phyloP scores from a whole-genome alignment of 805 yeast species.

The Hanseniaspora mollemarum region DNA sequence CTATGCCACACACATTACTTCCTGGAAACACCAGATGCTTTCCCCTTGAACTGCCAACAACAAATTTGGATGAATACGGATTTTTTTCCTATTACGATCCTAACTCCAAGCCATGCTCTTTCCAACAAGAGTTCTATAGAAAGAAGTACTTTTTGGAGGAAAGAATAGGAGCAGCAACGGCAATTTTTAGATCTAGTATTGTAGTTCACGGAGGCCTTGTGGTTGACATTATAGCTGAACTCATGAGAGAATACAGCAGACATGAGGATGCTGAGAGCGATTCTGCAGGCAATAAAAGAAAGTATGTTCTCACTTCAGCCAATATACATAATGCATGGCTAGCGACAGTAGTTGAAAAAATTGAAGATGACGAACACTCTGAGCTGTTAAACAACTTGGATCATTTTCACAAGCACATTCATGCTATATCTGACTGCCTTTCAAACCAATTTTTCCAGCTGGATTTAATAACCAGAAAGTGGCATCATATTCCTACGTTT shows the following conservation, averaged over 20 bases:
- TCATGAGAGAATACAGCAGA: conserved; percentile 22
- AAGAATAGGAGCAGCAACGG: conserved; percentile 58
- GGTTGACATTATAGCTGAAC: conserved; percentile 34
- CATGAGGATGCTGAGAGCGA: conserved; percentile 2
- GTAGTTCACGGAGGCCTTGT: conserved; percentile 57
- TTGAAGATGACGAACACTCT: conserved; percentile 1
- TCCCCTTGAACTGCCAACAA: conserved; percentile 43
- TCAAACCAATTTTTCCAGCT: conserved; percentile 56
- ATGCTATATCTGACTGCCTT: conserved; percentile 31
- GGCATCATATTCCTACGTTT: conserved; percentile 39
- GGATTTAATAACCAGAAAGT: conserved; percentile 45
- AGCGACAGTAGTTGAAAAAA: conserved; percentile 1
- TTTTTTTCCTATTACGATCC: conserved; percentile 15
- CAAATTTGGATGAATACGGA: conserved; percentile 20
- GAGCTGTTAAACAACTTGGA: background rate
- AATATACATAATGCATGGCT: conserved; percentile 16
- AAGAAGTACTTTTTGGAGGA: conserved; percentile 45
- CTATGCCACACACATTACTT: conserved; percentile 48
- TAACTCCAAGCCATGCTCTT: conserved; percentile 8
- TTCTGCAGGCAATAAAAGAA: conserved; percentile 1
- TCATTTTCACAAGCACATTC: conserved; percentile 10
- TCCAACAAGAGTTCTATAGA: conserved; percentile 21
- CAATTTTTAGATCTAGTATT: conserved; percentile 47
- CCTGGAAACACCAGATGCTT: conserved; percentile 57
- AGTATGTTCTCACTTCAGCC: conserved; percentile 8